Evolutionary conservation across 495 filamentous ascomycete species (phyloP).

Genomic region (Collariella sp.): DNA sequence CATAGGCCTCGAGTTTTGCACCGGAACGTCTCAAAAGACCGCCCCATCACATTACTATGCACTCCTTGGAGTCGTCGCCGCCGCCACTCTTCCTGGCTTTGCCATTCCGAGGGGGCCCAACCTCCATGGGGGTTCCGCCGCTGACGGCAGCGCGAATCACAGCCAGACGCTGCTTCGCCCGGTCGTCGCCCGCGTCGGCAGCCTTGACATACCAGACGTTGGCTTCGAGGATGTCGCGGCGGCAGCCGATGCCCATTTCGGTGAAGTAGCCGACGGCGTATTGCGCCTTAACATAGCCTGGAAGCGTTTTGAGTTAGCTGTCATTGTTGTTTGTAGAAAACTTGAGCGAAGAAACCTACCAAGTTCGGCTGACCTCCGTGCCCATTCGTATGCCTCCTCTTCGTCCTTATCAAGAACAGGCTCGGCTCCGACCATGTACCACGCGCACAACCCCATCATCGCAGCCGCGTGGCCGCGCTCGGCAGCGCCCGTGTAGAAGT

Average conservation of each 20-base stretch:
- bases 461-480: slow-evolving; percentile 73
- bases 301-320: too few species aligned
- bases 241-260: slow-evolving; percentile 94
- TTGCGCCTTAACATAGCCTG: slow-evolving; percentile 84
- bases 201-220: slow-evolving; percentile 98
- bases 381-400: slow-evolving; percentile 95
- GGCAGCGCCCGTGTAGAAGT: slow-evolving; percentile 93
- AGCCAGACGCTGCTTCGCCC: slow-evolving; percentile 75
- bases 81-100: slow-evolving; percentile 43
- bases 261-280: slow-evolving; percentile 97
- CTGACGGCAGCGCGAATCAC: slow-evolving; percentile 79
- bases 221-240: slow-evolving; percentile 84
- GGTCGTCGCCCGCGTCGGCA: slow-evolving; percentile 83
- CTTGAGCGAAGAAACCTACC: slow-evolving; percentile 48
- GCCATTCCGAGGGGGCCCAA: slow-evolving; percentile 38
- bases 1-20: not conserved
- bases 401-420: slow-evolving; percentile 92
- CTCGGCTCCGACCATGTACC: slow-evolving; percentile 95
- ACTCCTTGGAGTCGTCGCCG: slow-evolving; percentile 47
- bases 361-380: slow-evolving; percentile 69
- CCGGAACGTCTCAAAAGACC: not conserved
- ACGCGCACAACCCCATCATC: slow-evolving; percentile 99
- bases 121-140: slow-evolving; percentile 53
- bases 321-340: not conserved
- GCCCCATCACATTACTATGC: slow-evolving; percentile 47